A percentile compares a stretch with the other conserved stretches of the same genome.
Conservation (phyloP, 1,139 yeast species). For the Candida sojae region DNA sequence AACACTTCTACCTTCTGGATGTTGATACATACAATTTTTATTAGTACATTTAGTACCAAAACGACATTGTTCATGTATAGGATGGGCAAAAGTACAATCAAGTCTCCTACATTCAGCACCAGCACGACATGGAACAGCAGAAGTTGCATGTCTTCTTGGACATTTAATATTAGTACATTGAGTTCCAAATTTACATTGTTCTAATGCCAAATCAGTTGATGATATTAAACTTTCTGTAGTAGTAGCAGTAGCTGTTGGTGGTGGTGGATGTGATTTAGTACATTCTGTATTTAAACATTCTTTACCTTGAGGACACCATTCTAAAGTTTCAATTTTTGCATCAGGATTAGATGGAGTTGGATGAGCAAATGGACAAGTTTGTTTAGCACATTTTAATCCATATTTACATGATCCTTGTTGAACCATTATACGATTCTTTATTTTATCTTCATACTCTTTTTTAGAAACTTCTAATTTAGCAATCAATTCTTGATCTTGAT, state of each 20-base stretch:
- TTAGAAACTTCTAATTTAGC: slow-evolving; percentile 63
- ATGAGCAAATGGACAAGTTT: slow-evolving; percentile 83
- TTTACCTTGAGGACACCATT: slow-evolving; percentile 78
- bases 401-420: slow-evolving; percentile 60
- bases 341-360: slow-evolving; percentile 84
- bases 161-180: slow-evolving; percentile 77
- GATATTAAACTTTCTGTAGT: slow-evolving; percentile 26
- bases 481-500: slow-evolving; percentile 74
- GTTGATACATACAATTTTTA: slow-evolving; percentile 68
- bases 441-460: slow-evolving; percentile 49
- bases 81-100: slow-evolving; percentile 84
- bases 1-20: slow-evolving; percentile 69
- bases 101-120: slow-evolving; percentile 76
- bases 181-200: slow-evolving; percentile 78
- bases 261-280: slow-evolving; percentile 80
- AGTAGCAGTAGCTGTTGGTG: slow-evolving; percentile 28
- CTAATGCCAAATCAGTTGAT: slow-evolving; percentile 55
- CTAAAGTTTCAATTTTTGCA: slow-evolving; percentile 65
- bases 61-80: slow-evolving; percentile 75
- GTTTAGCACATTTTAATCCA: slow-evolving; percentile 73
- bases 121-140: slow-evolving; percentile 73
- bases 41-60: slow-evolving; percentile 76
- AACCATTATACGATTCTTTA: slow-evolving; percentile 21
- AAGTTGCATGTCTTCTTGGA: slow-evolving; percentile 81
- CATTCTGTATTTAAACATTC: slow-evolving; percentile 63